Evolutionary conservation across 148 eudicot species (phyloP).

Genomic region (Rhododendron ovatum): DNA sequence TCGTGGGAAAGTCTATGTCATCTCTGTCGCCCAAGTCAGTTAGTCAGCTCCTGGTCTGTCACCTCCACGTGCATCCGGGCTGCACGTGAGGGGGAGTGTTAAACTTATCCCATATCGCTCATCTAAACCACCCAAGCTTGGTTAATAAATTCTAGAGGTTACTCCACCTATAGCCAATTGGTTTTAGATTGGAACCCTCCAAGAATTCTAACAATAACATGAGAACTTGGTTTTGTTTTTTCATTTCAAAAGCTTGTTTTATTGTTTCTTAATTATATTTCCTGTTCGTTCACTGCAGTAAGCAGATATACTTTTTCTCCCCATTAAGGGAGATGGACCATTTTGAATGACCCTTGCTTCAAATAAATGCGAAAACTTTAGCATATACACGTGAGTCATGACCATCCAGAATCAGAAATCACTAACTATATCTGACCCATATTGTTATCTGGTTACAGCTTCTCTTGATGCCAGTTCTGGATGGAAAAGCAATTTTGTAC

Average conservation of each 20-base stretch:
- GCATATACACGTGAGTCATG: neutral
- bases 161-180: too few relatives aligned
- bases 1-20: too few relatives aligned
- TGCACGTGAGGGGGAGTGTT: too few relatives aligned
- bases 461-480: constrained; percentile 76
- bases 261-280: neutral
- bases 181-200: too few relatives aligned
- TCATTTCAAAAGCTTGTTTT: neutral
- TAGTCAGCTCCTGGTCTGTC: too few relatives aligned
- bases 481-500: constrained; percentile 76
- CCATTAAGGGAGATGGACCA: neutral
- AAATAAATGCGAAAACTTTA: neutral
- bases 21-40: too few relatives aligned
- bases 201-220: neutral
- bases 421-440: neutral
- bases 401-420: neutral
- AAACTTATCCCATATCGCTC: too few relatives aligned
- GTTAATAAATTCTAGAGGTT: too few relatives aligned
- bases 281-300: neutral
- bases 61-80: too few relatives aligned
- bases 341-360: neutral
- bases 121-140: too few relatives aligned
- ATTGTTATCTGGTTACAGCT: constrained; percentile 40
- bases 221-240: neutral
- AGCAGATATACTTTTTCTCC: neutral